Evolutionary conservation across 225 moss, liverwort and hornwort species (phyloP).

Genomic region (Thuidium tamariscinum): DNA sequence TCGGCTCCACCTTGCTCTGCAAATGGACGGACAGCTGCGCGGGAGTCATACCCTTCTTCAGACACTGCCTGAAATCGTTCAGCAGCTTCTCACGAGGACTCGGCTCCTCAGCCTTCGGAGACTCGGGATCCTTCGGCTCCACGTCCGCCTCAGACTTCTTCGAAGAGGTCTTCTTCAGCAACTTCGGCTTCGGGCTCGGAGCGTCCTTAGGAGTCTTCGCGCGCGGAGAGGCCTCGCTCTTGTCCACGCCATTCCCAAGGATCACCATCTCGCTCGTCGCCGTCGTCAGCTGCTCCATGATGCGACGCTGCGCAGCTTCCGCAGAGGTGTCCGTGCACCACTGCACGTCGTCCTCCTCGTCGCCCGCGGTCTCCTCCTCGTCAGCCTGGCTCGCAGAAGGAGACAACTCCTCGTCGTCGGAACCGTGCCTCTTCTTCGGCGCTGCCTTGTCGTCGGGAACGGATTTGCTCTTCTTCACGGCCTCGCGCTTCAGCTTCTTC

Average conservation of each 20-base stretch:
- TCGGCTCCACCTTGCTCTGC: slow-evolving; percentile 31
- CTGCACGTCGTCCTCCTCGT: slow-evolving; percentile 69
- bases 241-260: slow-evolving; percentile 40
- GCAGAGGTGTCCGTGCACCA: slow-evolving; percentile 97
- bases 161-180: slow-evolving; percentile 55
- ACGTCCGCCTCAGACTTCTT: slow-evolving; percentile 52
- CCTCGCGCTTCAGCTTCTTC: slow-evolving; percentile 79
- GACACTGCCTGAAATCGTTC: slow-evolving; percentile 52
- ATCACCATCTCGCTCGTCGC: slow-evolving; percentile 99
- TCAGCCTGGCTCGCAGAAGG: slow-evolving; percentile 65
- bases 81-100: slow-evolving; percentile 47
- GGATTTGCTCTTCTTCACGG: slow-evolving; percentile 52
- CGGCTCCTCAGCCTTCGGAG: slow-evolving; percentile 39
- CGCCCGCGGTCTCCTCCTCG: slow-evolving; percentile 54
- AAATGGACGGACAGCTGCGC: slow-evolving; percentile 45
- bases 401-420: slow-evolving; percentile 67
- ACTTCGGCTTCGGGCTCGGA: slow-evolving; percentile 30
- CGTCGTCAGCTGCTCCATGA: slow-evolving; percentile 80
- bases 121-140: slow-evolving; percentile 32
- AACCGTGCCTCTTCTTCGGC: slow-evolving; percentile 59
- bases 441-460: slow-evolving; percentile 36
- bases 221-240: slow-evolving; percentile 54
- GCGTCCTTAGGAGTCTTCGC: slow-evolving; percentile 27
- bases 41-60: slow-evolving; percentile 60
- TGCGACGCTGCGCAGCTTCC: slow-evolving; percentile 82